These are phyloP conservation scores for Nicotiana tabacum DNA, from an alignment of 257 asterid species.

Conservation along the genomic window DNA sequence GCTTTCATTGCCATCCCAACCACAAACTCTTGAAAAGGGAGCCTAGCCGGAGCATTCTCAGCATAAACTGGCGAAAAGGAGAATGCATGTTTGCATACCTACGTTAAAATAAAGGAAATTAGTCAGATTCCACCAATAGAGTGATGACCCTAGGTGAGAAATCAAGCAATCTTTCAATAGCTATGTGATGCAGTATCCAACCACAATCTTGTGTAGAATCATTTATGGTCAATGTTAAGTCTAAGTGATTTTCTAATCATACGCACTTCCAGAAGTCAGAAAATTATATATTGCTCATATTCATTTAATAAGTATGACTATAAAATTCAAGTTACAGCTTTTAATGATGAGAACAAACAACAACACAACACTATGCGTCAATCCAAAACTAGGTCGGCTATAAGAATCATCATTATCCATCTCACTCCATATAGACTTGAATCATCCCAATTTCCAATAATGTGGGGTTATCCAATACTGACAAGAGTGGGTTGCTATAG, in stretches of 20 bases:
- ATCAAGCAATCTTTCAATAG: not conserved
- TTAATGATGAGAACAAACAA: not conserved
- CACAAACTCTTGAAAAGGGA: constrained; percentile 81
- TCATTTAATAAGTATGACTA: not conserved
- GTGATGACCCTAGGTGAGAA: not conserved
- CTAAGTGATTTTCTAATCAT: not conserved
- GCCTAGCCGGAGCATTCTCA: constrained; percentile 89
- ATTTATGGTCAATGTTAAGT: not conserved
- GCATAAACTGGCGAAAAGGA: constrained; percentile 96
- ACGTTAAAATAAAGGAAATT: constrained; percentile 16
- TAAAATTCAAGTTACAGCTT: not conserved
- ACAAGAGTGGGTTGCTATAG: too few species aligned
- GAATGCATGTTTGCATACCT: constrained; percentile 97
- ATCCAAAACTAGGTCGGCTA: not conserved
- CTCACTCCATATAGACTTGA: not conserved
- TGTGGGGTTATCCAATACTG: not conserved
- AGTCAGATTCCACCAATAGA: constrained; percentile 1
- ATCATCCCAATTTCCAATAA: not conserved
- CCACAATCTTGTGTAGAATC: not conserved
- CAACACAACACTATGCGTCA: not conserved
- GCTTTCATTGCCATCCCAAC: constrained; percentile 93
- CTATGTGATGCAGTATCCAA: not conserved
- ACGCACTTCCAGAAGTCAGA: not conserved
- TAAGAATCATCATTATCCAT: not conserved
- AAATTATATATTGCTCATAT: not conserved